phyloP scores from a whole-genome alignment of 768 basidiomycete genomes.

The Mycena crocata region DNA sequence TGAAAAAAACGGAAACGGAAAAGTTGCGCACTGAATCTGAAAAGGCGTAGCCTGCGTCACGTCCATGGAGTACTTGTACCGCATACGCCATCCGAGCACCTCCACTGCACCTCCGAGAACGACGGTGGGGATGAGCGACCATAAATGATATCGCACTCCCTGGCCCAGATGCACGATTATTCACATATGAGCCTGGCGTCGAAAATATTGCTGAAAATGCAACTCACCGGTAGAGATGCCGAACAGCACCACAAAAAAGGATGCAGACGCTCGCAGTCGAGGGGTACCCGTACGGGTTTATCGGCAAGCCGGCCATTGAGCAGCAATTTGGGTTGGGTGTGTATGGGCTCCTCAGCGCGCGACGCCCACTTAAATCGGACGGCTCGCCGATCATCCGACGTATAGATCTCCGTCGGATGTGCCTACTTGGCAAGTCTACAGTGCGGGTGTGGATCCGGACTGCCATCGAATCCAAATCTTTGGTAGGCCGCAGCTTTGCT shows the following conservation, averaged over 20 bases:
- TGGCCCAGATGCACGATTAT: conserved; percentile 52
- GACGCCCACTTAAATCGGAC: too few species aligned
- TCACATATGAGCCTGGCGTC: background rate
- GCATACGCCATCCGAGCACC: conserved; percentile 55
- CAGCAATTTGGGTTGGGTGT: too few species aligned
- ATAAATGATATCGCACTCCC: conserved; percentile 44
- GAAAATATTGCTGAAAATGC: background rate
- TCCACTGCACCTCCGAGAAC: conserved; percentile 50
- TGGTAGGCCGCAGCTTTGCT: too few species aligned
- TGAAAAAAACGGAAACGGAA: background rate
- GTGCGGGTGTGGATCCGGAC: too few species aligned
- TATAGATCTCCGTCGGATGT: too few species aligned
- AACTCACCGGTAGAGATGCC: background rate
- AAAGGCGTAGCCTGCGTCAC: conserved; percentile 42
- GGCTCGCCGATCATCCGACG: too few species aligned
- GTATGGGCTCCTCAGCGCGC: too few species aligned
- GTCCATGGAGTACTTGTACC: conserved; percentile 47
- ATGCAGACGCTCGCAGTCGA: conserved; percentile 6
- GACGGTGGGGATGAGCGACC: conserved; percentile 54
- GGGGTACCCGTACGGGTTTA: conserved; percentile 16
- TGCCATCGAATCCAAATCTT: too few species aligned
- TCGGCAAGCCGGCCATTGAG: too few species aligned
- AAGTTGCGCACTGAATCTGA: conserved; percentile 55
- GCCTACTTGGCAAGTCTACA: too few species aligned
- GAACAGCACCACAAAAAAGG: conserved; percentile 13